A percentile compares a stretch with the other conserved stretches of the same genome.
These are phyloP conservation scores for Hypoxylon sp. DNA, from an alignment of 2,329 filamentous ascomycete genomes.

Conservation along the genomic window DNA sequence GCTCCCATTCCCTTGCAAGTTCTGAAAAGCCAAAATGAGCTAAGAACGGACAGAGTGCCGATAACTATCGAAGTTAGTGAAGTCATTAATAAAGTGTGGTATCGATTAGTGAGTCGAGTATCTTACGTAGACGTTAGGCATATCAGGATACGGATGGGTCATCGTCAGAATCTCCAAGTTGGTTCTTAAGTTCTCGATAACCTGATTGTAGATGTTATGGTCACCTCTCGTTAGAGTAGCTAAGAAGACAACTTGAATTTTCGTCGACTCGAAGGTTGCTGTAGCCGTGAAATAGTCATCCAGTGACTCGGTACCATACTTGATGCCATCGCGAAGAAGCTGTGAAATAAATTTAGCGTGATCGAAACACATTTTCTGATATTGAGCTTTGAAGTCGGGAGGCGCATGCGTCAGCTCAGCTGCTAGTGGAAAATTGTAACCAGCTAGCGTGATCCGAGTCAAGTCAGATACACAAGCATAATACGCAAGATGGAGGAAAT, in stretches of 20 bases:
- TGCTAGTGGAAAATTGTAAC: not conserved
- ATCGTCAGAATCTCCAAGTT: not conserved
- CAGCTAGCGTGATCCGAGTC: not conserved
- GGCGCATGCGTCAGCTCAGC: not conserved
- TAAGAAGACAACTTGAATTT: not conserved
- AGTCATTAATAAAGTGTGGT: not conserved
- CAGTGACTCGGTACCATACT: not conserved
- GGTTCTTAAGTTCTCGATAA: not conserved
- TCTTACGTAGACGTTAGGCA: slow-evolving; percentile 1
- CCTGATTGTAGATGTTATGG: not conserved
- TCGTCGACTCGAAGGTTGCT: not conserved
- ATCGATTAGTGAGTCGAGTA: not conserved
- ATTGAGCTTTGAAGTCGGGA: not conserved
- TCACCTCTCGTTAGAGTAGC: not conserved
- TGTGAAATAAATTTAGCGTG: not conserved
- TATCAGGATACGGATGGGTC: not conserved
- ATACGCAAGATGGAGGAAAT: not conserved
- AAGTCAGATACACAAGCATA: not conserved
- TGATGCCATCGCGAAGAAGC: not conserved
- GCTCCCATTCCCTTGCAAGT: slow-evolving; percentile 2
- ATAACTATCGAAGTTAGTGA: not conserved
- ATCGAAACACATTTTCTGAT: not conserved
- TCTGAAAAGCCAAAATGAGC: not conserved
- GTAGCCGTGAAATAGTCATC: not conserved
- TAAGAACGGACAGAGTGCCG: not conserved